Evolutionary conservation across 202 grass and related monocot genomes (phyloP).

Genomic region (Carex sylvatica): DNA sequence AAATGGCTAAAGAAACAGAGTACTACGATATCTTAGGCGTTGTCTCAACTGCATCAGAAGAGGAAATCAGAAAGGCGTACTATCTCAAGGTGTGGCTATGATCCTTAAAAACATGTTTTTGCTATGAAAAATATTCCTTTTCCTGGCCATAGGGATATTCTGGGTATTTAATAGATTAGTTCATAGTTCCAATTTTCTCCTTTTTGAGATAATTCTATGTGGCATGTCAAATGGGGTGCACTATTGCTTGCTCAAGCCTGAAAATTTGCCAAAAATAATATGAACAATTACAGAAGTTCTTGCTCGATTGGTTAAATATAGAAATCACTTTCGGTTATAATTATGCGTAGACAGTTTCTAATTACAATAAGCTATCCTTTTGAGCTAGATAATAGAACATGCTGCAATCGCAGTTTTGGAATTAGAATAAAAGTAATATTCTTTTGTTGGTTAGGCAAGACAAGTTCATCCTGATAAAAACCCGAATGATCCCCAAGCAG

Average conservation of each 20-base stretch:
- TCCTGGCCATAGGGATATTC: neutral
- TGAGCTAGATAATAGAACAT: neutral
- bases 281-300: neutral
- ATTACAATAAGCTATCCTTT: neutral
- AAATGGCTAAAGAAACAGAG: conserved; percentile 93
- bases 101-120: conserved; percentile 5
- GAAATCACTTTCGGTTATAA: neutral
- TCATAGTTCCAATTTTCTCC: neutral
- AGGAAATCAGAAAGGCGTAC: conserved; percentile 96
- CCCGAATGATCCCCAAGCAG: conserved; percentile 72
- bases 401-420: neutral
- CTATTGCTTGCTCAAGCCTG: neutral
- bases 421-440: neutral
- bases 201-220: neutral
- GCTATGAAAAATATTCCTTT: neutral
- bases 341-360: neutral
- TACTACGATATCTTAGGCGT: conserved; percentile 93
- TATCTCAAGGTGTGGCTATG: conserved; percentile 62
- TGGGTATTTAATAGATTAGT: neutral
- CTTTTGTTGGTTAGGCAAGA: conserved; percentile 53
- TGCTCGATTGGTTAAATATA: neutral
- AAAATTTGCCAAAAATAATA: neutral
- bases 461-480: conserved; percentile 98
- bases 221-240: neutral
- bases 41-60: conserved; percentile 55